These are phyloP conservation scores for Breynia disticha DNA, from an alignment of 441 rosid species.

Conservation along the genomic window DNA sequence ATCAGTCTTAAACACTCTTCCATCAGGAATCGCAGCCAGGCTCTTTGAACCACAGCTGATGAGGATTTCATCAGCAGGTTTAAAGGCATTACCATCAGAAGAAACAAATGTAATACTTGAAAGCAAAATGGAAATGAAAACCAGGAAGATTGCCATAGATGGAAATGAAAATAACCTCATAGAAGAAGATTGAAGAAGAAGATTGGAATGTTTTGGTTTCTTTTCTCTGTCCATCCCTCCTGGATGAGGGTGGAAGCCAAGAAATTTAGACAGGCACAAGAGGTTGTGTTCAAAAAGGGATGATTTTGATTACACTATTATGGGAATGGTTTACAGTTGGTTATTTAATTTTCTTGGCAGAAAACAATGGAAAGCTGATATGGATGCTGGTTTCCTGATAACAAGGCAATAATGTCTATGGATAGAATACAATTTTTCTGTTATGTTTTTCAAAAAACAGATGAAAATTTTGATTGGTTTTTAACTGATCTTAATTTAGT, in stretches of 20 bases:
- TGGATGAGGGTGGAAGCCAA: constrained; percentile 26
- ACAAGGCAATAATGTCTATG: constrained; percentile 19
- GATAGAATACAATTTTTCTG: constrained; percentile 9
- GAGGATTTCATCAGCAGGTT: constrained; percentile 50
- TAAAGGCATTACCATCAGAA: constrained; percentile 18
- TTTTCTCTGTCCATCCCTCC: constrained; percentile 83
- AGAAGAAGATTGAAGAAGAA: constrained; percentile 23
- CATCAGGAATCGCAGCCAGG: constrained; percentile 39
- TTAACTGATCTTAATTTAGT: constrained; percentile 10
- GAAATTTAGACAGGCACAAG: background rate
- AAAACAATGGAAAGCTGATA: constrained; percentile 19
- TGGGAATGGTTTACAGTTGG: background rate
- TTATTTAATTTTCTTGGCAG: constrained; percentile 9
- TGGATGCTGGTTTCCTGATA: constrained; percentile 13
- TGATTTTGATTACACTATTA: constrained; percentile 10
- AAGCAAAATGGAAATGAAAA: constrained; percentile 21
- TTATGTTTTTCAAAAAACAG: background rate
- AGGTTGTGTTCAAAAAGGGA: background rate
- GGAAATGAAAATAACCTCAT: constrained; percentile 13
- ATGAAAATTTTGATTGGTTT: background rate
- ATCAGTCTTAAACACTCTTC: constrained; percentile 55
- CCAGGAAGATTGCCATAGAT: constrained; percentile 35
- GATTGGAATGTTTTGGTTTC: constrained; percentile 15
- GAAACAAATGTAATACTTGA: constrained; percentile 12
- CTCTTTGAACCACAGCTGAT: constrained; percentile 57